phyloP scores from a whole-genome alignment of 805 yeast genomes.

The Saturnispora silvae region DNA sequence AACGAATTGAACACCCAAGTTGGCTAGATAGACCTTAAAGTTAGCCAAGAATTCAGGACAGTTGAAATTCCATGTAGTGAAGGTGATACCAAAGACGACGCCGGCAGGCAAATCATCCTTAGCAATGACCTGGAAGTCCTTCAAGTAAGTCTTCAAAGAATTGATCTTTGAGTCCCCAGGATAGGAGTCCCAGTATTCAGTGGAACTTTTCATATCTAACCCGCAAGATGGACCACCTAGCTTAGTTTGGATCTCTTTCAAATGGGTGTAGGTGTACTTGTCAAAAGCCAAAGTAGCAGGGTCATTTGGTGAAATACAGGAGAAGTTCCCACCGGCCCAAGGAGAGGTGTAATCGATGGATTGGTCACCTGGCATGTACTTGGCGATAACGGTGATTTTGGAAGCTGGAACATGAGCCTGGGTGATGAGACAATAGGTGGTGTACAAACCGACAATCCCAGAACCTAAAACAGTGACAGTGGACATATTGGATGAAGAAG shows the following conservation, averaged over 20 bases:
- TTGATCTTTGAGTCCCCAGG: slow-evolving; percentile 38
- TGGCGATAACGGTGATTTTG: slow-evolving; percentile 49
- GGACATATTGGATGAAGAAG: slow-evolving; percentile 7
- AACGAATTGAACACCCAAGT: slow-evolving; percentile 41
- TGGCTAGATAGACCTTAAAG: slow-evolving; percentile 34
- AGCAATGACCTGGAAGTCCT: slow-evolving; percentile 33
- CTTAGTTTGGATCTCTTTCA: slow-evolving; percentile 30
- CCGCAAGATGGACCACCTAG: slow-evolving; percentile 48
- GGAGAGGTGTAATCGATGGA: slow-evolving; percentile 70
- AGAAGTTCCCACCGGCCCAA: slow-evolving; percentile 63
- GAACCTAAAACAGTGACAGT: slow-evolving; percentile 33
- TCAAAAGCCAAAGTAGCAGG: slow-evolving; percentile 40
- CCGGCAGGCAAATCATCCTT: slow-evolving; percentile 38
- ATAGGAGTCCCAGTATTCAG: slow-evolving; percentile 45
- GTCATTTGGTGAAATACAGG: slow-evolving; percentile 52
- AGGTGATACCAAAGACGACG: slow-evolving; percentile 43
- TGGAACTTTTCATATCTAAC: slow-evolving; percentile 41
- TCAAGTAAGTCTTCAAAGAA: slow-evolving; percentile 39
- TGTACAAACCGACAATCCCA: slow-evolving; percentile 60
- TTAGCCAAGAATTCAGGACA: slow-evolving; percentile 51
- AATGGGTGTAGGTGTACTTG: slow-evolving; percentile 42
- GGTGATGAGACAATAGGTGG: slow-evolving; percentile 39
- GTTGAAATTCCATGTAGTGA: slow-evolving; percentile 60
- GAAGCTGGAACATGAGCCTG: slow-evolving; percentile 29
- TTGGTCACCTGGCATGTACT: slow-evolving; percentile 69